Conservation (phyloP, 129 eudicot species). For the Tagetes patula region DNA sequence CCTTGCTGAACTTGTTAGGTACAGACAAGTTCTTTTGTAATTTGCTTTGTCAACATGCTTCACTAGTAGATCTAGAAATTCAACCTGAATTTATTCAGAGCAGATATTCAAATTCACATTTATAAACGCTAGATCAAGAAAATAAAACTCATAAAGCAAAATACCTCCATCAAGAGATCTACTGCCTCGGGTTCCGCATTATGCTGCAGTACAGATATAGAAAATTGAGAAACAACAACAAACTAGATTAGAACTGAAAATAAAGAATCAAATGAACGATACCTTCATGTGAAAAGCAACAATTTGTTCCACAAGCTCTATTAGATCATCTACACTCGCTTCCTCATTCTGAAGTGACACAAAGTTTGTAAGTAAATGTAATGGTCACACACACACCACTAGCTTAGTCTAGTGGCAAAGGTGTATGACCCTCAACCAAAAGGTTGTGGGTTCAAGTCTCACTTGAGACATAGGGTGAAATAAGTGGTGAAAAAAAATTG, state of each 20-base stretch:
- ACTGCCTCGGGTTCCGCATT: conserved; percentile 98
- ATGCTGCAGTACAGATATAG: conserved; percentile 54
- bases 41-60: conserved; percentile 67
- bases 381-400: too few relatives aligned
- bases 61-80: conserved; percentile 69
- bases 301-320: conserved; percentile 86
- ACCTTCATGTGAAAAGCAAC: conserved; percentile 98
- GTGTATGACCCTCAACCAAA: too few relatives aligned
- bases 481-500: too few relatives aligned
- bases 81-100: conserved; percentile 49
- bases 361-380: not conserved
- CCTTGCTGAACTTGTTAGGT: conserved; percentile 74
- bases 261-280: conserved; percentile 17
- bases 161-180: conserved; percentile 97
- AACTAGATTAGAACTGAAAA: not conserved
- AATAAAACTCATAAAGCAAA: not conserved
- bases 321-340: conserved; percentile 59
- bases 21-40: conserved; percentile 70
- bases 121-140: not conserved
- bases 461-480: too few relatives aligned
- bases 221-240: not conserved
- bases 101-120: not conserved
- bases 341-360: conserved; percentile 63
- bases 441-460: too few relatives aligned
- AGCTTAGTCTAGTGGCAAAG: too few relatives aligned